These are phyloP conservation scores for Pythium coloratum DNA, from an alignment of 352 stramenopile genomes.

Conservation along the genomic window DNA sequence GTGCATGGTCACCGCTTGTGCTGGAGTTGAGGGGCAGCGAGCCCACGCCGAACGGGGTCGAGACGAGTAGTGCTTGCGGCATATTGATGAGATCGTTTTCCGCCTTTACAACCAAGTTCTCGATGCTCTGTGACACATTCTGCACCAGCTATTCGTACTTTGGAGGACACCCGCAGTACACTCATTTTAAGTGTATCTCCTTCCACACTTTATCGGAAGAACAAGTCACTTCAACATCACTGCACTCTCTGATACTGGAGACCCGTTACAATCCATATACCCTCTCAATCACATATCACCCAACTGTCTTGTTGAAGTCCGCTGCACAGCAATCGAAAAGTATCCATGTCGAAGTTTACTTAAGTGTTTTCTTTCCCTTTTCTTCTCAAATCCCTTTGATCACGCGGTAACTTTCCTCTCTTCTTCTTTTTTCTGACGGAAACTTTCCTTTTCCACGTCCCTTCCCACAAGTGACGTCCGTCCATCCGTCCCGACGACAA, in stretches of 20 bases:
- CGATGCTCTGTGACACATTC: neutral
- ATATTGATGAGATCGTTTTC: neutral
- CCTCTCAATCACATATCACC: neutral
- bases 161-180: conserved; percentile 1
- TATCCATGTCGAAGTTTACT: conserved; percentile 19
- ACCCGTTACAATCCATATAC: neutral
- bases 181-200: conserved; percentile 1
- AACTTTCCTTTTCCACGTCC: conserved; percentile 10
- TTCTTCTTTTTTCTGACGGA: neutral
- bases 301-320: conserved; percentile 29
- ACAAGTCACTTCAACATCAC: conserved; percentile 25
- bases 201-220: conserved; percentile 20
- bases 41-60: conserved; percentile 74
- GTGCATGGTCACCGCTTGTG: conserved; percentile 5
- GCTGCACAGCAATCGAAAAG: conserved; percentile 4
- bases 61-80: conserved; percentile 38
- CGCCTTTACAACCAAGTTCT: neutral
- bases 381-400: neutral
- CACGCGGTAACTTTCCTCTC: neutral
- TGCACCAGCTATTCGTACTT: conserved; percentile 21
- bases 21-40: conserved; percentile 33
- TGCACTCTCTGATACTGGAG: neutral
- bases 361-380: neutral
- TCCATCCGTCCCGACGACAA: conserved; percentile 15
- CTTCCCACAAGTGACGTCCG: conserved; percentile 14